phyloP scores from a whole-genome alignment of 306 rosid species.

The Luffa aegyptiaca region DNA sequence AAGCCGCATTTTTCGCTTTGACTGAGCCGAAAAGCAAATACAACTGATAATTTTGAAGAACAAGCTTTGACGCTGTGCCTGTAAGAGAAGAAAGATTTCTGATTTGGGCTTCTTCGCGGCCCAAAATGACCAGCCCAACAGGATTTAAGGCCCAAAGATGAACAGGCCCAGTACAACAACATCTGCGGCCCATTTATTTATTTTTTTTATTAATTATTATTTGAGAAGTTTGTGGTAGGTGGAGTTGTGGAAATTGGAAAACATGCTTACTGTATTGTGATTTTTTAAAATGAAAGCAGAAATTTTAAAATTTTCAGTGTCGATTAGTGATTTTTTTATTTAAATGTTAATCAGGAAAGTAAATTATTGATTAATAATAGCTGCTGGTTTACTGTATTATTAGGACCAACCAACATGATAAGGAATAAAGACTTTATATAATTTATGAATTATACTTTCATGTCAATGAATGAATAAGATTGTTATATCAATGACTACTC shows the following conservation, averaged over 20 bases:
- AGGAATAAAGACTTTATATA: not conserved
- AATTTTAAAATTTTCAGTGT: not conserved
- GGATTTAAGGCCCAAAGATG: not conserved
- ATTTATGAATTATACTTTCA: not conserved
- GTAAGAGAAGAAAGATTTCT: not conserved
- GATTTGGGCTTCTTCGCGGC: not conserved
- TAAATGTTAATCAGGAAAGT: not conserved
- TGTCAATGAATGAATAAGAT: not conserved
- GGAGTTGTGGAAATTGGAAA: not conserved
- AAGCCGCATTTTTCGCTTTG: slow-evolving; percentile 15
- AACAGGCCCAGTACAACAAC: not conserved
- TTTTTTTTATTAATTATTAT: not conserved
- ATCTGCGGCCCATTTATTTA: not conserved
- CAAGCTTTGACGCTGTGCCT: not conserved
- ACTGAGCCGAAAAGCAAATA: not conserved
- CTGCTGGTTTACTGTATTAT: not conserved
- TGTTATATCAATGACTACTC: not conserved
- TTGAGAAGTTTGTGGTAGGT: not conserved
- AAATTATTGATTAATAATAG: not conserved
- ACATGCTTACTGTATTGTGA: not conserved
- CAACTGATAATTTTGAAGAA: not conserved
- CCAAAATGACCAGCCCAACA: not conserved
- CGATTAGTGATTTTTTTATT: not conserved
- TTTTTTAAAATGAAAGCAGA: not conserved
- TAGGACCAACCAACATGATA: not conserved